Base-by-base conservation (phyloP, 2,329 filamentous ascomycete genomes). In the Trichoderma koningiopsis region DNA sequence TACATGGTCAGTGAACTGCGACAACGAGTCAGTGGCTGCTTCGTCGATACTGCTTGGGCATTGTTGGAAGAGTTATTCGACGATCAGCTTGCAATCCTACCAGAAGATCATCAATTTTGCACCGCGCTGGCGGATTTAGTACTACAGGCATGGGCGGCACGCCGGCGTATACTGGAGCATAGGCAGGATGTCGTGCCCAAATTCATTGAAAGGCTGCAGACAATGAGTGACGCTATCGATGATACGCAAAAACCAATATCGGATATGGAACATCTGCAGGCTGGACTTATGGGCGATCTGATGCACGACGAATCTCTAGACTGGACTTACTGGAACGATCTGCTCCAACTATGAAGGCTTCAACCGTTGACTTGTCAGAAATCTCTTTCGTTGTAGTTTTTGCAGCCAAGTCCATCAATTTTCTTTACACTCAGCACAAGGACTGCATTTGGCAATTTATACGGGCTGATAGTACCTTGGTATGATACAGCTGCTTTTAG, bases 271-370 rank as follows among this genome's bases (percentile, higher is more conserved):
- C 40, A 13, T 16, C 53, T 29, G 8, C 53, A 58, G 0, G 33
- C 53, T 27, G 55, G 37, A 2, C n/a, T 24, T 0, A 37, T 67
- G 1, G 40, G n/a, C 16, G 55, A 67, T 16, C 47, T 58, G 16
- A 33, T 37, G 1, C 29, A 67, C 3, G 55, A 59, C 10, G 55
- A 37, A 5, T 29, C 53, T 24, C 29, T 59, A 1, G 40, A 59
- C 29, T 67, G 64, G 64, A 59, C 55, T 4, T 67, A 58, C 37
- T 67, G 64, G 64, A 29, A 52, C 40, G 64, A 59, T 11, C 22
- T 67, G 64, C 16, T 59, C 16, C 55, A 59, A 10, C 40, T 58
- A 10, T 67, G 19, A 67, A 22, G 11, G 10, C 3, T 14, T 2
- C 5, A 10, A 27, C 7, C 4, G 35, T 7, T 4, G 4, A 8